Percentiles rank a stretch among this genome's conserved stretches.
phyloP scores from a whole-genome alignment of 495 filamentous ascomycete species.

The Penicillium tannophilum region DNA sequence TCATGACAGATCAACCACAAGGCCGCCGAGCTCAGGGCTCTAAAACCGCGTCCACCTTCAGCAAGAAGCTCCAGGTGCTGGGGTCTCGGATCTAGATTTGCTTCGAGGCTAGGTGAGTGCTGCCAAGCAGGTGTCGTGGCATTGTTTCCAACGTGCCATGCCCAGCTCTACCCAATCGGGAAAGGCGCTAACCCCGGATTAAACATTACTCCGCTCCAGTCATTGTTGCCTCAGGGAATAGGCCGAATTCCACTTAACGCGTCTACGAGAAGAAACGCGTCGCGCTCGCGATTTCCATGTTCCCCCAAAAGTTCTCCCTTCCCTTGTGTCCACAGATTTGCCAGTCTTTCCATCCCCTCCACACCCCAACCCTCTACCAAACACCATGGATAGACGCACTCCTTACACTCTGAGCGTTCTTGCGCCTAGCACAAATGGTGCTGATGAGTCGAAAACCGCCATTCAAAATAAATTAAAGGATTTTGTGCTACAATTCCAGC shows the following conservation, averaged over 20 bases:
- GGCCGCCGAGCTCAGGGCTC: conserved; percentile 3
- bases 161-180: conserved; percentile 39
- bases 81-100: neutral
- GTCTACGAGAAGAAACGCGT: conserved; percentile 34
- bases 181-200: conserved; percentile 14
- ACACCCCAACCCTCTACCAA: conserved; percentile 22
- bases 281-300: conserved; percentile 7
- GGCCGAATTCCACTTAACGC: conserved; percentile 50
- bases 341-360: conserved; percentile 17
- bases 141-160: conserved; percentile 28
- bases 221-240: conserved; percentile 16
- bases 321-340: conserved; percentile 6
- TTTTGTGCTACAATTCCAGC: conserved; percentile 92
- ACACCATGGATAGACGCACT: conserved; percentile 82
- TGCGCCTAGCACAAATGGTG: conserved; percentile 62
- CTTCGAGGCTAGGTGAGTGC: conserved; percentile 1
- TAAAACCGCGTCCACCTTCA: neutral
- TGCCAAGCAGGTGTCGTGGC: conserved; percentile 21
- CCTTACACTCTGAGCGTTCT: conserved; percentile 82
- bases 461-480: conserved; percentile 61
- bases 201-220: neutral
- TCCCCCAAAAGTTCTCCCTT: conserved; percentile 33
- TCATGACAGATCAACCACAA: conserved; percentile 39
- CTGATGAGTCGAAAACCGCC: conserved; percentile 59
- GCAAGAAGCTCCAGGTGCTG: neutral